Conservation (phyloP, 164 flowering plant genomes). For the Stephania cephalantha region DNA sequence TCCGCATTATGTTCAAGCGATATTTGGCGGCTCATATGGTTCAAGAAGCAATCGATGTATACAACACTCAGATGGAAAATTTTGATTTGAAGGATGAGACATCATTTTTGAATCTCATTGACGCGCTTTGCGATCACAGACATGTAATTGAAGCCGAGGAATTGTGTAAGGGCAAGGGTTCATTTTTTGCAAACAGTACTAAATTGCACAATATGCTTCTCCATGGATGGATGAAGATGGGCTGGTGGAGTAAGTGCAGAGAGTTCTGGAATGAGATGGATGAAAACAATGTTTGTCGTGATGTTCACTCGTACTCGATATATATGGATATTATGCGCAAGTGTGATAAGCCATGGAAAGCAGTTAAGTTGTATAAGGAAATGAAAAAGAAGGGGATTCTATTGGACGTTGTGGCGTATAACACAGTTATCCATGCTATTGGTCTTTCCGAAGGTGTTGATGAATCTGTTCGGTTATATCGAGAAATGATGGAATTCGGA, state of each 20-base stretch:
- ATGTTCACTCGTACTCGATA: conserved; percentile 72
- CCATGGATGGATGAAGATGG: conserved; percentile 74
- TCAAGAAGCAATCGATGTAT: conserved; percentile 50
- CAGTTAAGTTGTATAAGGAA: conserved; percentile 74
- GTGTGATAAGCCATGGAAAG: conserved; percentile 80
- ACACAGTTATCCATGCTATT: conserved; percentile 62
- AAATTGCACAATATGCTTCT: conserved; percentile 71
- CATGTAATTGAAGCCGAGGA: conserved; percentile 90
- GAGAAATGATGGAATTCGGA: conserved; percentile 78
- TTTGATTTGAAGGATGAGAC: conserved; percentile 61
- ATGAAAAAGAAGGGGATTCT: conserved; percentile 61
- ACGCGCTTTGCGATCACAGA: conserved; percentile 82
- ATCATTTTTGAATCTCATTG: conserved; percentile 59
- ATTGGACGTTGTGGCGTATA: conserved; percentile 78
- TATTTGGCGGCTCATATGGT: conserved; percentile 69
- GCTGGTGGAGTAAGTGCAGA: conserved; percentile 88
- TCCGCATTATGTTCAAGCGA: conserved; percentile 74
- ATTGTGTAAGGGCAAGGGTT: conserved; percentile 35
- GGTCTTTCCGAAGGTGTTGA: conserved; percentile 75
- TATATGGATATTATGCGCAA: conserved; percentile 85
- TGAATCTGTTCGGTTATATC: conserved; percentile 38
- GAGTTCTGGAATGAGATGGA: conserved; percentile 95
- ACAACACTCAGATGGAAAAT: conserved; percentile 28
- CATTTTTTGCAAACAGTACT: conserved; percentile 18
- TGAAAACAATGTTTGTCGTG: conserved; percentile 43